A percentile compares a stretch with the other conserved stretches of the same genome.
These are phyloP conservation scores for Rhodamnia argentea DNA, from an alignment of 345 rosid genomes.

Conservation along the genomic window DNA sequence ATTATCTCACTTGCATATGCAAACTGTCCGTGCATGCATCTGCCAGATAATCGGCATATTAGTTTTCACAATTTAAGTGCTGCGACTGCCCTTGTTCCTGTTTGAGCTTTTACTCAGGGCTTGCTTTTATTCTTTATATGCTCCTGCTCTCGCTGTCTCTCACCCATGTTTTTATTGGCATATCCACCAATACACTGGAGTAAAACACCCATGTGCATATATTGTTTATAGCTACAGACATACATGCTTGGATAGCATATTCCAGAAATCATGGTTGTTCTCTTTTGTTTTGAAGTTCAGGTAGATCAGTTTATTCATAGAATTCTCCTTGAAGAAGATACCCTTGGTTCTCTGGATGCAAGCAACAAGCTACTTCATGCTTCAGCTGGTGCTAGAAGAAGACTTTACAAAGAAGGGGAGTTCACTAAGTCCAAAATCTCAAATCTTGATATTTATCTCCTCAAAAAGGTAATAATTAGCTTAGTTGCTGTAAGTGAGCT, in stretches of 20 bases:
- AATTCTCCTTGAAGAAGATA: slow-evolving; percentile 75
- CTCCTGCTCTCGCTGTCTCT: neutral
- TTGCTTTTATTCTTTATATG: neutral
- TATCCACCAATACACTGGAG: neutral
- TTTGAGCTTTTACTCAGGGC: neutral
- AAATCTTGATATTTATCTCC: slow-evolving; percentile 50
- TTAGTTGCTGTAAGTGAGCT: neutral
- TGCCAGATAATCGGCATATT: neutral
- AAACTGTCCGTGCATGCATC: neutral
- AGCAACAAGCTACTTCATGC: slow-evolving; percentile 41
- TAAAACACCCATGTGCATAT: neutral
- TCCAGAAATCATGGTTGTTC: neutral
- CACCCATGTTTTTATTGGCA: neutral
- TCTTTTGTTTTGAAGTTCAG: slow-evolving; percentile 15
- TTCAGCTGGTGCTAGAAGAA: slow-evolving; percentile 60
- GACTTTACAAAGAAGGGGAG: slow-evolving; percentile 64
- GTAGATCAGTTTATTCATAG: slow-evolving; percentile 85
- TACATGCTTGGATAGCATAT: neutral
- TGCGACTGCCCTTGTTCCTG: neutral
- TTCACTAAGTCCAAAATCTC: slow-evolving; percentile 58
- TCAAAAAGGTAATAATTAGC: slow-evolving; percentile 36
- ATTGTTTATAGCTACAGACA: neutral
- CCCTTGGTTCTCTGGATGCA: slow-evolving; percentile 18
- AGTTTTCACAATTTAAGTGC: neutral
- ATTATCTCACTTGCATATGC: neutral